Base-by-base conservation (phyloP, 495 filamentous ascomycete genomes). In the Lasiosphaeria ovina region DNA sequence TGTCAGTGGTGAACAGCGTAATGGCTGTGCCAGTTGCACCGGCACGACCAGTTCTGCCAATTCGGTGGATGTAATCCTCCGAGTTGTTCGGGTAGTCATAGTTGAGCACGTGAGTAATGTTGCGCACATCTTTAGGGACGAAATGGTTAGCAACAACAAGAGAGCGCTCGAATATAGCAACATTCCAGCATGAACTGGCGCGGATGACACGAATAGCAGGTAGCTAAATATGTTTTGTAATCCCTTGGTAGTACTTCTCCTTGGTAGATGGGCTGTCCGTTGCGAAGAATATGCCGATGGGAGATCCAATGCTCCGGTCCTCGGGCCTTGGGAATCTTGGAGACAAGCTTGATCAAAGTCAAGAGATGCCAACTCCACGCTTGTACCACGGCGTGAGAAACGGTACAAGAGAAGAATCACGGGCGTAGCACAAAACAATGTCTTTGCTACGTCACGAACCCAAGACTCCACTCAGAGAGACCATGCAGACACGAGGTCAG, bases 31-130 rank as follows among this genome's bases (percentile, higher is more conserved):
- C 93, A 62, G 89, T 92, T 62, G 87, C 86, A 76, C 94, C 94
- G 65, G 93, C 94, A 85, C 93, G 91, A 74, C 91, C 93, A 76
- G 93, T 98, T 85, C 92, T 86, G 75, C 89, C 94, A 81, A 98
- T 98, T 78, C 94, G 90, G 78, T 98, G 94, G 76, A 98, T 93
- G 70, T 98, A 98, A 76, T 97, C 93, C 79, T 98, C 94, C 77
- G 94, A 98, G 82, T 98, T 98, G 83, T 98, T 97, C 74, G 94
- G 94, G 76, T 97, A 97, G 78, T 98, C 94, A 89, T 97, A 98
- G 88, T 98, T 98, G 79, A 98, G 84, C 80, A 98, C 94, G 81
- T 98, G 94, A 77, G 93, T 97, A 79, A 98, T 98, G 84, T 98
- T 93, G 77, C 92, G 92, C 83, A 98, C 94, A 87, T 98, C 94